Evolutionary conservation across 2,329 filamentous ascomycete genomes (phyloP).

Genomic region (Fusarium pseudonygamai): DNA sequence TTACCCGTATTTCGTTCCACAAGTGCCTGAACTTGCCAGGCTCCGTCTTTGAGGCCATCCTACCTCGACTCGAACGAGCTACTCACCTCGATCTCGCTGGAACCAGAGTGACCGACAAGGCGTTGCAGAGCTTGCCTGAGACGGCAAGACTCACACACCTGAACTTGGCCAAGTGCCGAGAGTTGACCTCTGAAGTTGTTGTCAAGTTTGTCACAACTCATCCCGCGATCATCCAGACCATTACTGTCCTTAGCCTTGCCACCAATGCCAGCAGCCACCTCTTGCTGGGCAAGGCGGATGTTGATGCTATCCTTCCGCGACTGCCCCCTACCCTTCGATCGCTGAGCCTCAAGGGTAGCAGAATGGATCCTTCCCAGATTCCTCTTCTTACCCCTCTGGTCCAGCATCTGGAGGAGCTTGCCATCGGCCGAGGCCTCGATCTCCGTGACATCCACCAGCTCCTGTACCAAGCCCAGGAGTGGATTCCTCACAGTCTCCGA

Average conservation of each 20-base stretch:
- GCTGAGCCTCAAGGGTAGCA: conserved; percentile 79
- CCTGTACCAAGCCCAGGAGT: conserved; percentile 62
- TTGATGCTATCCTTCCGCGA: conserved; percentile 70
- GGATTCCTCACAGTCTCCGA: conserved; percentile 67
- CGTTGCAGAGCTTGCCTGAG: conserved; percentile 74
- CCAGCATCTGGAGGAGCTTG: conserved; percentile 78
- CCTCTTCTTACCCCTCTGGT: conserved; percentile 70
- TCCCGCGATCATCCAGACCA: conserved; percentile 69
- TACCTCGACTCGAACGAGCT: conserved; percentile 74
- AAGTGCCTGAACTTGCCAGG: conserved; percentile 78
- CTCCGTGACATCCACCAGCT: conserved; percentile 72
- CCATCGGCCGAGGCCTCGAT: conserved; percentile 73
- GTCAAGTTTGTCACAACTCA: conserved; percentile 77
- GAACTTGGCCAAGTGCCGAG: conserved; percentile 79
- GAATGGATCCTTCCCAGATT: conserved; percentile 72
- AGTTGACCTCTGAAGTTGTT: conserved; percentile 71
- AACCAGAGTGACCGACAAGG: conserved; percentile 77
- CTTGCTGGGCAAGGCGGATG: conserved; percentile 71
- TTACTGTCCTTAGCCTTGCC: conserved; percentile 78
- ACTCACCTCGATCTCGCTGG: conserved; percentile 85
- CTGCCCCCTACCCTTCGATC: conserved; percentile 76
- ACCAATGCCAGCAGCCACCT: conserved; percentile 78
- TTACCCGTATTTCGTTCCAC: conserved; percentile 78
- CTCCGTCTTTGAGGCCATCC: conserved; percentile 71
- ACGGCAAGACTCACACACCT: conserved; percentile 79